Percentiles rank a stretch among this genome's conserved stretches.
Evolutionary conservation across 2,329 filamentous ascomycete genomes (phyloP).

Genomic region (Eutypa lata): DNA sequence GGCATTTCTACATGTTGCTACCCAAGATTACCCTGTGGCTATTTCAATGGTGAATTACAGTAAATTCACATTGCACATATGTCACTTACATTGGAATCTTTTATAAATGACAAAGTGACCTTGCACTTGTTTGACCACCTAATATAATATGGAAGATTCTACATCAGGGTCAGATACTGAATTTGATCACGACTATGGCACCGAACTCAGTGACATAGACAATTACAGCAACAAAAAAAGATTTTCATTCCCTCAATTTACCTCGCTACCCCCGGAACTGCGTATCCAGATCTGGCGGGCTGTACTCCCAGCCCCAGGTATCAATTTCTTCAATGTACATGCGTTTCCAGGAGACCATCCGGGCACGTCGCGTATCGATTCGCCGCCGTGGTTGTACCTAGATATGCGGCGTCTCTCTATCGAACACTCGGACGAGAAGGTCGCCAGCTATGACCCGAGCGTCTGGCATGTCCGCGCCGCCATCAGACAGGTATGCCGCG

Average conservation of each 20-base stretch:
- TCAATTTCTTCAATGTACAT: constrained; percentile 34
- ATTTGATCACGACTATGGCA: too few species aligned
- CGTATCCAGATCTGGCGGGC: constrained; percentile 25
- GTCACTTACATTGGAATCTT: too few species aligned
- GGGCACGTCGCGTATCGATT: constrained; percentile 23
- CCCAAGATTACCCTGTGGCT: too few species aligned
- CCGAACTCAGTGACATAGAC: too few species aligned
- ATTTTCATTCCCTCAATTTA: constrained; percentile 24
- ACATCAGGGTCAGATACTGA: too few species aligned
- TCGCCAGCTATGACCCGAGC: constrained; percentile 27
- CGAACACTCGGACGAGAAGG: constrained; percentile 20
- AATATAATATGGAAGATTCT: too few species aligned
- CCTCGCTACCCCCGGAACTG: constrained; percentile 25
- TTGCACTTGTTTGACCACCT: too few species aligned
- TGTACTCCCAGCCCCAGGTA: constrained; percentile 23
- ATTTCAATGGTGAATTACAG: too few species aligned
- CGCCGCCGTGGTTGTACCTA: constrained; percentile 25
- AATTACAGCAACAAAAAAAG: too few species aligned
- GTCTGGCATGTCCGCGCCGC: constrained; percentile 22
- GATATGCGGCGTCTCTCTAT: constrained; percentile 27
- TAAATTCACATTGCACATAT: too few species aligned
- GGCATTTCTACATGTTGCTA: too few species aligned
- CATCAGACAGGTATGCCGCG: constrained; percentile 22
- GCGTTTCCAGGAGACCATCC: constrained; percentile 27
- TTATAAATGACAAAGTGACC: too few species aligned